Conservation (phyloP, 2,329 filamentous ascomycete genomes). For the Fusarium odoratissimum region DNA sequence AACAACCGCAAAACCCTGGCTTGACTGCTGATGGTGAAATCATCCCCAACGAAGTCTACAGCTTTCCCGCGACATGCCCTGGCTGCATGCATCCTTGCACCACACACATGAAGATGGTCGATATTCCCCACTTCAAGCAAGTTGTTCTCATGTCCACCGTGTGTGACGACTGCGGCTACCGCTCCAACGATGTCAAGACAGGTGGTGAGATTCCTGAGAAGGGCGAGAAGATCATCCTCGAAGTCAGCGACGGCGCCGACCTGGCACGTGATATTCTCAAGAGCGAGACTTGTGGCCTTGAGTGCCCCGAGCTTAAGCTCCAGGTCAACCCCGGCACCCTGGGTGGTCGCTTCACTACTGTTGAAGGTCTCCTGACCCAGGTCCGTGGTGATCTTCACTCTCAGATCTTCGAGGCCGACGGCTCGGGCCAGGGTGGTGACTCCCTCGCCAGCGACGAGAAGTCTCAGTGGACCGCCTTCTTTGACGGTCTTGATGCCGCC, state of each 20-base stretch:
- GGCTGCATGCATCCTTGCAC: constrained; percentile 87
- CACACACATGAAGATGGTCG: constrained; percentile 98
- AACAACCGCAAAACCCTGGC: constrained; percentile 64
- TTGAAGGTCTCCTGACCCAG: constrained; percentile 93
- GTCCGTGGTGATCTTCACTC: constrained; percentile 88
- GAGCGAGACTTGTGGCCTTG: constrained; percentile 88
- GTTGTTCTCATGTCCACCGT: constrained; percentile 95
- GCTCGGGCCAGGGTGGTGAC: constrained; percentile 74
- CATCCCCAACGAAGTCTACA: constrained; percentile 91
- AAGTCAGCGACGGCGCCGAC: constrained; percentile 76
- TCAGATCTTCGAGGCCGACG: constrained; percentile 86
- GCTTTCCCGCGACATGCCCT: constrained; percentile 90
- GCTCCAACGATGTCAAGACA: constrained; percentile 97
- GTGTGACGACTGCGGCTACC: constrained; percentile 92
- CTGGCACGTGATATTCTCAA: constrained; percentile 95
- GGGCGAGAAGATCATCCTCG: constrained; percentile 84
- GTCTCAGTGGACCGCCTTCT: constrained; percentile 83
- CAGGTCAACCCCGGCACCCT: constrained; percentile 93
- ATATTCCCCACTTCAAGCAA: constrained; percentile 98
- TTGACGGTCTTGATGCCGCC: constrained; percentile 78
- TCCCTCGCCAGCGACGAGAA: constrained; percentile 76
- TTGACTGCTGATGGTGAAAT: constrained; percentile 77
- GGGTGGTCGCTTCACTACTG: constrained; percentile 94
- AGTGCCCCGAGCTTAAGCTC: constrained; percentile 87
- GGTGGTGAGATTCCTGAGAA: constrained; percentile 90